phyloP scores from a whole-genome alignment of 768 basidiomycete genomes.

The Peribolospora kevripleyi region DNA sequence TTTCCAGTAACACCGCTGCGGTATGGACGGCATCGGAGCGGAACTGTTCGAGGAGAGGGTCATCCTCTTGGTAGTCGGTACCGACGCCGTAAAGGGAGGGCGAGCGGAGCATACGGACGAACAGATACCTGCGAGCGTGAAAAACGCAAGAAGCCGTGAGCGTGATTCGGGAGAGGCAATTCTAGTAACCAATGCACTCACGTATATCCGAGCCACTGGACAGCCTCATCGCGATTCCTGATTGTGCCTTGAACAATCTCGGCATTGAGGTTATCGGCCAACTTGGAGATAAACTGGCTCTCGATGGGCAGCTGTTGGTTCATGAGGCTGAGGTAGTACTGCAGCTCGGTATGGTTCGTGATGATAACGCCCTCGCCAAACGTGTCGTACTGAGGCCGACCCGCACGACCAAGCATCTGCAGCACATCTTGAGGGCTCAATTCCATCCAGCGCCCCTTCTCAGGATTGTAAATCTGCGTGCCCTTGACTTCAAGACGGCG shows the following conservation, averaged over 20 bases:
- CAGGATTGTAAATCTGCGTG: slow-evolving; percentile 98
- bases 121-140: slow-evolving; percentile 23
- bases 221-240: slow-evolving; percentile 84
- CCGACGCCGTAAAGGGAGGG: slow-evolving; percentile 71
- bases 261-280: slow-evolving; percentile 89
- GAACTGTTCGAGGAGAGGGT: slow-evolving; percentile 28
- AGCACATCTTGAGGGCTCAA: slow-evolving; percentile 84
- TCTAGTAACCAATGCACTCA: slow-evolving; percentile 42
- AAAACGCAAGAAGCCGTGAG: not conserved
- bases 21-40: slow-evolving; percentile 59
- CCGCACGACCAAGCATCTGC: slow-evolving; percentile 95
- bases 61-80: slow-evolving; percentile 73
- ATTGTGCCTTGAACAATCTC: slow-evolving; percentile 90
- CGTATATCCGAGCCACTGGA: slow-evolving; percentile 89
- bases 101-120: slow-evolving; percentile 78
- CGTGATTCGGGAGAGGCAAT: no score
- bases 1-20: slow-evolving; percentile 77
- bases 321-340: slow-evolving; percentile 82
- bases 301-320: slow-evolving; percentile 98
- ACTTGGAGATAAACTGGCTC: slow-evolving; percentile 68
- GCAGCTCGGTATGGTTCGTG: slow-evolving; percentile 87
- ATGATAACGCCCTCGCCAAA: slow-evolving; percentile 96
- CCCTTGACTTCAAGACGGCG: slow-evolving; percentile 39
- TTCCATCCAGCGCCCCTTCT: slow-evolving; percentile 94
- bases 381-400: slow-evolving; percentile 89